phyloP scores from a whole-genome alignment of 2,329 filamentous ascomycete genomes.

The Alternaria infectoria region DNA sequence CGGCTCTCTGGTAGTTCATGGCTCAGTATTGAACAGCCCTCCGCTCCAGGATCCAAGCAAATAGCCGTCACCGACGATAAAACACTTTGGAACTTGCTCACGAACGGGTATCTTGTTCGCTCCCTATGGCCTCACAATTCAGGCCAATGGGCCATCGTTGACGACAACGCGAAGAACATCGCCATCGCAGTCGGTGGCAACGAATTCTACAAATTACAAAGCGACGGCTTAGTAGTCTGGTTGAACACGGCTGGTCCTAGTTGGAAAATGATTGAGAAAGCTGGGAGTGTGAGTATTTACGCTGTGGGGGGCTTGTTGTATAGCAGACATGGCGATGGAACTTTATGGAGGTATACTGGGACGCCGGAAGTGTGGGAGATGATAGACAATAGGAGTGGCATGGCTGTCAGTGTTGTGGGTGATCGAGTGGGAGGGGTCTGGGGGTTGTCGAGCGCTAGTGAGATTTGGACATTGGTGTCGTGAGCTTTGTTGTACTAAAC shows the following conservation, averaged over 20 bases:
- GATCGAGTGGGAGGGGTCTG: conserved; percentile 32
- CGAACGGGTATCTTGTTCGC: conserved; percentile 34
- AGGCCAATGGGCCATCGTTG: conserved; percentile 31
- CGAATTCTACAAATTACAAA: conserved; percentile 40
- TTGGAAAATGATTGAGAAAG: conserved; percentile 33
- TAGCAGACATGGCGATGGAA: conserved; percentile 32
- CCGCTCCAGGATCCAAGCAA: conserved; percentile 17
- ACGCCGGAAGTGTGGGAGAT: conserved; percentile 34
- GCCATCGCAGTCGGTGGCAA: conserved; percentile 34
- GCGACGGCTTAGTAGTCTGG: conserved; percentile 33
- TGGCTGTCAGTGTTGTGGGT: conserved; percentile 19
- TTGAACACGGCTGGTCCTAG: conserved; percentile 25
- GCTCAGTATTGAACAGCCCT: conserved; percentile 31
- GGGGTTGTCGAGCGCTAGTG: conserved; percentile 26
- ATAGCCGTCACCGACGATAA: conserved; percentile 35
- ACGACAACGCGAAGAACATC: conserved; percentile 28
- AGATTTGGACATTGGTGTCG: conserved; percentile 26
- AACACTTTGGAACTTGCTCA: conserved; percentile 35
- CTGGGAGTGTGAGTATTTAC: conserved; percentile 19
- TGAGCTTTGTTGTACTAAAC: not conserved
- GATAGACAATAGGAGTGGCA: conserved; percentile 24
- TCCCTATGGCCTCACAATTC: conserved; percentile 28
- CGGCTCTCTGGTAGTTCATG: conserved; percentile 31
- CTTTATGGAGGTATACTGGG: conserved; percentile 37
- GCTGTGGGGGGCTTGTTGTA: conserved; percentile 29